Base-by-base conservation (phyloP, 1,139 yeast genomes). In the Sugiyamaella grinbergsii region DNA sequence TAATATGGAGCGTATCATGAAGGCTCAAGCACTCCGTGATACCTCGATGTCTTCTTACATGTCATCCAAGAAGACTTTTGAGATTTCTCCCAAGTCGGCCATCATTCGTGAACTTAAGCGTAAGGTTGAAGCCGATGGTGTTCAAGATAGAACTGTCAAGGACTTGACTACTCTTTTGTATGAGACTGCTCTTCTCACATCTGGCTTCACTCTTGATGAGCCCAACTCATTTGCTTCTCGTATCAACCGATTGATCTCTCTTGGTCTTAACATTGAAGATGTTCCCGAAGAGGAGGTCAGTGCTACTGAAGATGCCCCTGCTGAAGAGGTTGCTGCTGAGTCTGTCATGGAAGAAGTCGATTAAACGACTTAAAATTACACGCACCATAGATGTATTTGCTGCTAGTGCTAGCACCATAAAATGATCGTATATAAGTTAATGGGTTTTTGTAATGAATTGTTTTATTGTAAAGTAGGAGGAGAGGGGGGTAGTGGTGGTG, bases 1-100 rank as follows among this genome's bases (percentile, higher is more conserved):
- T 68, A 93, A 93, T 82, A 94, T 94, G 98, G 99, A 93, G 81
- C 93, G 98, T 85, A 93, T 93, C 81, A 94, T 93, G 99, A 93
- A 93, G 82, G 98, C 98, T 59, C 99, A 93, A 81, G 98, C 99
- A 67, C 82, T 93, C 69, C 91, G 98, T 80, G 98, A 93, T 76
- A 87, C 96, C 65, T 83, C 96, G 65, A 93, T 94, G 98, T 90
- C 98, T 47, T 83, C 96, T 58, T 93, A 93, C 94, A 94, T 93
- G 99, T 86, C 98, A 43, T 93, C 98, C 54, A 94, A 94, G 90
- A 93, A 93, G 85, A 93, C 94, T 67, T 89, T 93, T 69, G 99
- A 94, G 81, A 90, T 93, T 67, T 93, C 98, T 69, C 98, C 99
- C 77, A 85, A 82, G 74, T 91, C 98, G 63, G 76, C 96, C 61